A percentile compares a stretch with the other conserved stretches of the same genome.
Evolutionary conservation across 2,329 filamentous ascomycete genomes (phyloP).

Genomic region (Trichoderma semiorbis): DNA sequence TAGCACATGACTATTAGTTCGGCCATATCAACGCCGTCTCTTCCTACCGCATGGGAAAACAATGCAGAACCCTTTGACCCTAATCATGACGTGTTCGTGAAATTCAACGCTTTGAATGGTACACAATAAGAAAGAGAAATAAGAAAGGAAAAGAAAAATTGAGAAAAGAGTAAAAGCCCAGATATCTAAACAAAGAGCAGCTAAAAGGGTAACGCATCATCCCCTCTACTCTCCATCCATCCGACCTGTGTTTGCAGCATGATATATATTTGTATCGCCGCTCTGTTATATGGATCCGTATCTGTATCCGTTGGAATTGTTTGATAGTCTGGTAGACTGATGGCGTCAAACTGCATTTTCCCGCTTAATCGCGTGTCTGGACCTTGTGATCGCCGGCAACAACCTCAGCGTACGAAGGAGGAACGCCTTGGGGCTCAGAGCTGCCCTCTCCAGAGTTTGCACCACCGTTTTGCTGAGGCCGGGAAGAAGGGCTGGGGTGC

Average conservation of each 20-base stretch:
- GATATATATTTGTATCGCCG: neutral
- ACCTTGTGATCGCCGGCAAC: conserved; percentile 89
- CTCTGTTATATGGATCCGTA: neutral
- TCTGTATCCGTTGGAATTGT: neutral
- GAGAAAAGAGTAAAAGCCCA: neutral
- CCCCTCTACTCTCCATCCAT: neutral
- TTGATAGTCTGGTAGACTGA: neutral
- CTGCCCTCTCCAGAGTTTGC: conserved; percentile 40
- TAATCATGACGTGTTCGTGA: neutral
- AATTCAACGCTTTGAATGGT: neutral
- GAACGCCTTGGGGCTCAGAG: conserved; percentile 41
- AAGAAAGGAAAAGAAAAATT: neutral
- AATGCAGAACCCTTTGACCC: neutral
- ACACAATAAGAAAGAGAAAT: neutral
- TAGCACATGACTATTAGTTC: neutral
- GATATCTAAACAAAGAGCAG: neutral
- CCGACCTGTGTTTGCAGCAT: neutral
- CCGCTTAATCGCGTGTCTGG: conserved; percentile 49
- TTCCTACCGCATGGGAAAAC: neutral
- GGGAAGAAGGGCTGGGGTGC: neutral
- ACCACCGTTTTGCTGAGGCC: conserved; percentile 32
- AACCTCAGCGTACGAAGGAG: conserved; percentile 87
- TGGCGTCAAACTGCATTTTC: neutral
- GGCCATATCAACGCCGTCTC: neutral
- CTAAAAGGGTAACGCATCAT: neutral